phyloP scores from a whole-genome alignment of 352 stramenopile genomes.

The Phytophthora multivora region DNA sequence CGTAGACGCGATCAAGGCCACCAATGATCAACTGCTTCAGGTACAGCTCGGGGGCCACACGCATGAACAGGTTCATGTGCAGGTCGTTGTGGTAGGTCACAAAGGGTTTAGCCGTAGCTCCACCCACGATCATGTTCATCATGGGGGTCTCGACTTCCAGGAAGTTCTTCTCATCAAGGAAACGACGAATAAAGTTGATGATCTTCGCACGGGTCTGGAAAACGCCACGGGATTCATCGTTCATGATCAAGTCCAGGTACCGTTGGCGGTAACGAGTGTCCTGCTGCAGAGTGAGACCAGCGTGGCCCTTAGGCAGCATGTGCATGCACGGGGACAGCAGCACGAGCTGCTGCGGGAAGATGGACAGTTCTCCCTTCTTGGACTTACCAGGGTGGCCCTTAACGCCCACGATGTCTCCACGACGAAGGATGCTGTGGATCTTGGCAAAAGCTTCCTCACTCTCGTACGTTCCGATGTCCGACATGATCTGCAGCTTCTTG shows the following conservation, averaged over 20 bases:
- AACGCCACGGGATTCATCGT: conserved; percentile 91
- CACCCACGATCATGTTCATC: conserved; percentile 95
- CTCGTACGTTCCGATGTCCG: conserved; percentile 73
- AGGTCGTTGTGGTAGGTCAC: conserved; percentile 97
- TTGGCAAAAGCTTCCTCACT: conserved; percentile 57
- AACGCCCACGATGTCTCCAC: conserved; percentile 97
- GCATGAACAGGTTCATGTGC: conserved; percentile 96
- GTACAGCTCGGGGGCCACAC: conserved; percentile 98
- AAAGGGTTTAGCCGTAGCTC: conserved; percentile 97
- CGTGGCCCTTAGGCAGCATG: conserved; percentile 82
- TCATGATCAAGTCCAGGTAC: conserved; percentile 98
- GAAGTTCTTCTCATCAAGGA: conserved; percentile 95
- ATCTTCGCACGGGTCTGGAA: conserved; percentile 95
- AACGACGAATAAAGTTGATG: conserved; percentile 92
- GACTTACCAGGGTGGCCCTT: conserved; percentile 95
- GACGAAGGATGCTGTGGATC: conserved; percentile 92
- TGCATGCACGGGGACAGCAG: conserved; percentile 87
- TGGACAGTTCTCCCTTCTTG: conserved; percentile 97
- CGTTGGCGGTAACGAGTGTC: conserved; percentile 91
- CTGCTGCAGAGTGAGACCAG: conserved; percentile 68
- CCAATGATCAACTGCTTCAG: conserved; percentile 98
- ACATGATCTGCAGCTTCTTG: conserved; percentile 98
- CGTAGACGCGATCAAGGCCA: conserved; percentile 98
- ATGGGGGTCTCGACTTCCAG: conserved; percentile 99
- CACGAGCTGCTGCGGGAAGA: conserved; percentile 91